Base-by-base conservation (phyloP, 140 eudicot genomes). In the Cichorium intybus region DNA sequence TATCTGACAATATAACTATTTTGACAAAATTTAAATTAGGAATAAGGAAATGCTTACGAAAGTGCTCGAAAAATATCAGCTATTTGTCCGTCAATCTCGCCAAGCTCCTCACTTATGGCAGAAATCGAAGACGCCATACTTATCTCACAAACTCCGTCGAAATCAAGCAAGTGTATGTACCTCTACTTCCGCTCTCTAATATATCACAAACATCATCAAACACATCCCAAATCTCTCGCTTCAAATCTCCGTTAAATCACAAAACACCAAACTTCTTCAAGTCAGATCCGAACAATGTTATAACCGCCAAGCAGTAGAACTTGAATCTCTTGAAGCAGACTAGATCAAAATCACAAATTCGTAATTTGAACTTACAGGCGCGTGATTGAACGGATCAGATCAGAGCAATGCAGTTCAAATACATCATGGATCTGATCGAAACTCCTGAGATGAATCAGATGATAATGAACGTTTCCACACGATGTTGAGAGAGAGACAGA, bases 31-130 rank as follows among this genome's bases (percentile, higher is more conserved):
- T 22, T 27, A 21, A 24, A 26, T 8, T 24, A 6, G 4, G 23
- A 9, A 7, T 4, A 33, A 33, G 6, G 66, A 73, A 75, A 24
- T 14, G 58, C 96, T 80, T 75, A 92, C 98, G 96, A 85, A 3
- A 92, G 84, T 65, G 93, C 98, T 24, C 96, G 89, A 67, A 92
- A 85, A 45, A 85, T 83, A 71, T 92, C 98, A 18, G 81, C 54
- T 52, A 92, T 83, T 74, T 85, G 96, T 1, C 96, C 98, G 43
- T 92, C 96, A 68, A 92, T 83, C 80, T 92, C 93, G 24, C 84
- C 95, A 24, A 92, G 86, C 87, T 85, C 95, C 80, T 92, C 98
- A 68, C 92, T 88, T 16, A 89, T 70, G 56, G 71, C 80, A 39
- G 90, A 82, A 66, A 82, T 80, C 67, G 83, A 78, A 56, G 84